Conservation (phyloP, 73 alveolate species). For the Paramecium sonneborni region DNA sequence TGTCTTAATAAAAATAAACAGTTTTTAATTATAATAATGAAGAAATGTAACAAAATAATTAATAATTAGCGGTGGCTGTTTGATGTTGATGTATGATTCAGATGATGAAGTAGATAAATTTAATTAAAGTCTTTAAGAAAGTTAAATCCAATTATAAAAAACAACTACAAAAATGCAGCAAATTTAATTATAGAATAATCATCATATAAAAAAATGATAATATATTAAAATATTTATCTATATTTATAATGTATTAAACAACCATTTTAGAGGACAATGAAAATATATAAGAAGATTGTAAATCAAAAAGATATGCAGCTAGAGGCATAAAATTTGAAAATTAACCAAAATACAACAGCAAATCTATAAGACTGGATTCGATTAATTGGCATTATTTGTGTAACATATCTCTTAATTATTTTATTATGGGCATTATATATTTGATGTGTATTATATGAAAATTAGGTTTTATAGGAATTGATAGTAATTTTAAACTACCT, state of each 20-base stretch:
- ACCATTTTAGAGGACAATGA: conserved; percentile 38
- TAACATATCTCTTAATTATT: background rate
- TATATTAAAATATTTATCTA: background rate
- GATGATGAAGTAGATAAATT: conserved; percentile 48
- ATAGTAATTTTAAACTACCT: background rate
- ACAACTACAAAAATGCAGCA: background rate
- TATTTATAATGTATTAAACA: conserved; percentile 8
- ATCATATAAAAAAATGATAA: background rate
- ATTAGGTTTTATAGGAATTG: conserved; percentile 8
- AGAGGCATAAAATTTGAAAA: background rate
- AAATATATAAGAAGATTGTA: conserved; percentile 39
- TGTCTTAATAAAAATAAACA: conserved; percentile 16
- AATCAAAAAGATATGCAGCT: conserved; percentile 36
- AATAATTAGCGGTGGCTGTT: conserved; percentile 23
- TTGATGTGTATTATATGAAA: background rate
- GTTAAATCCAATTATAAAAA: background rate
- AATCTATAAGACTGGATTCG: background rate
- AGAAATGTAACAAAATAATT: background rate
- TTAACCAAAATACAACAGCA: background rate
- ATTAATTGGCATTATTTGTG: background rate
- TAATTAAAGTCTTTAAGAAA: background rate
- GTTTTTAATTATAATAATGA: conserved; percentile 33
- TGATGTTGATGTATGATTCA: conserved; percentile 59
- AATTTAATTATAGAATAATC: background rate
- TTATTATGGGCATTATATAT: conserved; percentile 1